A percentile compares a stretch with the other conserved stretches of the same genome.
Evolutionary conservation across 139 green algal species (phyloP).

Genomic region (Mesotaenium endlicherianum): DNA sequence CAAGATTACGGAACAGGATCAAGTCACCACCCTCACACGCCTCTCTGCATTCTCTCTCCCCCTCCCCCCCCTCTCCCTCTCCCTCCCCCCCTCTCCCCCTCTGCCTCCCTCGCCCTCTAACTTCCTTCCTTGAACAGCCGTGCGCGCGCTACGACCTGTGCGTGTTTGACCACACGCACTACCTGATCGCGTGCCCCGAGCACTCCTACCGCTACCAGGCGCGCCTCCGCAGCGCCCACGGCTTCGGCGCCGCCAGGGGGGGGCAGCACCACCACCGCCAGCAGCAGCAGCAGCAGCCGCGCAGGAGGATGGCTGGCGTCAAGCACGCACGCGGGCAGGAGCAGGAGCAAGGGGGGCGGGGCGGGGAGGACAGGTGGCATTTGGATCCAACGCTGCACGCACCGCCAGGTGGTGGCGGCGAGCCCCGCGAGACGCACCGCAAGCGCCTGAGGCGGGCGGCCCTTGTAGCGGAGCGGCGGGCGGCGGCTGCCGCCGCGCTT

Average conservation of each 20-base stretch:
- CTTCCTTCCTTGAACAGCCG: constrained; percentile 20
- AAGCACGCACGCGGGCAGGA: background rate
- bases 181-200: constrained; percentile 48
- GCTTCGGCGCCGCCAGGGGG: background rate
- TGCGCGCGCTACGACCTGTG: constrained; percentile 38
- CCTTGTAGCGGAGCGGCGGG: constrained; percentile 1
- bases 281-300: background rate
- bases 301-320: too few relatives aligned
- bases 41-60: background rate
- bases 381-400: background rate
- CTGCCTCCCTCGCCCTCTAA: background rate
- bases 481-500: background rate
- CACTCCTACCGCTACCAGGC: constrained; percentile 11
- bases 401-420: background rate
- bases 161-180: constrained; percentile 37
- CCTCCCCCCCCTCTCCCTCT: background rate
- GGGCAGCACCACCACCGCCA: background rate
- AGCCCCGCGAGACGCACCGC: background rate
- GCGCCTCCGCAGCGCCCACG: background rate
- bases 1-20: too few relatives aligned
- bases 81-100: background rate
- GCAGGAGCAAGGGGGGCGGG: background rate
- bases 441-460: background rate
- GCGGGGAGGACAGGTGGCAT: background rate
- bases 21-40: background rate